Evolutionary conservation across 176 grass and related monocot genomes (phyloP), one percentile per base, ranked within the genome.

Genomic region (Musa beccarii): DNA sequence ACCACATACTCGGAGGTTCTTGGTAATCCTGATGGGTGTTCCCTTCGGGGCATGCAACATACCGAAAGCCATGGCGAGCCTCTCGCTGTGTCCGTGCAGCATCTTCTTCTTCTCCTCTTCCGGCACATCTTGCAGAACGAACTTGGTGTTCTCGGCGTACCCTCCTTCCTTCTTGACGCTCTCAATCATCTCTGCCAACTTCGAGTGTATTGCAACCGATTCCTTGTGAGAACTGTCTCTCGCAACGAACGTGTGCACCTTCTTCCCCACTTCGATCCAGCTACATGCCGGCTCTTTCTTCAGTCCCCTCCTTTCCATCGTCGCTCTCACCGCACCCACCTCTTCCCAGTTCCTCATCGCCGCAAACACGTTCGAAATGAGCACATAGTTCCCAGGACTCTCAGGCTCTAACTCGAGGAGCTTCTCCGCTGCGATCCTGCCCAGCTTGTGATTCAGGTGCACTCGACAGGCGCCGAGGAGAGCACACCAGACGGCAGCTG

Each of bases 261-360:
- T 85, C 50, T 87, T 91, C 22, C 82, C 88, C 26, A 84, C 76
- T 80, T 91, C 81, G 73, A 90, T 88, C 93, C 90, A 90, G 65
- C 90, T 97, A 72, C 85, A 93, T 10, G 86, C 90, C 10, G 94
- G 84, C 52, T 87, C 76, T 83, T 98, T 98, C 76, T 84, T 87
- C 83, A 98, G 72, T 15, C 88, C 86, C 14, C 17, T 80, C 56
- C 70, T 78, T 49, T 79, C 71, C 88, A 98, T 89, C 75, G 25
- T 93, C 57, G 52, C 62, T 85, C 90, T 91, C 19, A 89, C 73
- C 54, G 76, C 84, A 54, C 85, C 84, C 2, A 66, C 88, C 68
- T 85, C 84, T 63, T 75, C 78, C 94, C 94, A 98, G 63, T 91
- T 87, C 52, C 84, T 82, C 80, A 83, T 89, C 34, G 87, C 88